Percentiles rank a stretch among this genome's conserved stretches.
These are phyloP conservation scores for Penicillium olsonii DNA, from an alignment of 2,329 filamentous ascomycete species.

Conservation along the genomic window DNA sequence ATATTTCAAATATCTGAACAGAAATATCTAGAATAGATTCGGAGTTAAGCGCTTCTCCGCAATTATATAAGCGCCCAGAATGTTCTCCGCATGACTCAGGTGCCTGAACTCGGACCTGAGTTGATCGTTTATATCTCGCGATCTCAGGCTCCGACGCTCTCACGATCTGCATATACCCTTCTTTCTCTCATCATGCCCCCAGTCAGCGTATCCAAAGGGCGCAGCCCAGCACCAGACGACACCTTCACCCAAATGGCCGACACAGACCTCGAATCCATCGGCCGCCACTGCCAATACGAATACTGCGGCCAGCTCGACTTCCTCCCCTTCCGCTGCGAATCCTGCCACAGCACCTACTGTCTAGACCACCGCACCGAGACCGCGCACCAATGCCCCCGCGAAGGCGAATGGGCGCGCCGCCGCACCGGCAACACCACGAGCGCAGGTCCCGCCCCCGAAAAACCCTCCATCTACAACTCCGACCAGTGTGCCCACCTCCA, in stretches of 20 bases:
- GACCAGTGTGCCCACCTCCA: conserved; percentile 50
- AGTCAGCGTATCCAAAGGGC: conserved; percentile 25
- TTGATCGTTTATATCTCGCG: no score
- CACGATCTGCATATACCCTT: background rate
- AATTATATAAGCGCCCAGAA: conserved; percentile 17
- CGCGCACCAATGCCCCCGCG: conserved; percentile 68
- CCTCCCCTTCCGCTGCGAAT: conserved; percentile 90
- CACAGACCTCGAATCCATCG: conserved; percentile 80
- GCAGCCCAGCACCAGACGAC: conserved; percentile 17
- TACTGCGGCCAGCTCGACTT: conserved; percentile 97
- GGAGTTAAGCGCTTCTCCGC: conserved; percentile 12
- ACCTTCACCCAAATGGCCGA: conserved; percentile 50
- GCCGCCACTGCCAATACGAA: conserved; percentile 84
- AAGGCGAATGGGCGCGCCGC: conserved; percentile 62
- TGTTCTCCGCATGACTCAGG: conserved; percentile 29
- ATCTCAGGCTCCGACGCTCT: no score
- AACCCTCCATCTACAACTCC: conserved; percentile 59
- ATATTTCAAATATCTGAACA: no score
- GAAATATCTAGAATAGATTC: no score
- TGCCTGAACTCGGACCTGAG: conserved; percentile 18
- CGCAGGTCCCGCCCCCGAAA: conserved; percentile 42
- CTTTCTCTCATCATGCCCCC: conserved; percentile 23
- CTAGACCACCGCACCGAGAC: conserved; percentile 89
- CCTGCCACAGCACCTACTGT: conserved; percentile 81
- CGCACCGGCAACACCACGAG: no score